A percentile compares a stretch with the other conserved stretches of the same genome.
Conservation (phyloP, 176 grass and related monocot genomes). For the Juncus effusus region DNA sequence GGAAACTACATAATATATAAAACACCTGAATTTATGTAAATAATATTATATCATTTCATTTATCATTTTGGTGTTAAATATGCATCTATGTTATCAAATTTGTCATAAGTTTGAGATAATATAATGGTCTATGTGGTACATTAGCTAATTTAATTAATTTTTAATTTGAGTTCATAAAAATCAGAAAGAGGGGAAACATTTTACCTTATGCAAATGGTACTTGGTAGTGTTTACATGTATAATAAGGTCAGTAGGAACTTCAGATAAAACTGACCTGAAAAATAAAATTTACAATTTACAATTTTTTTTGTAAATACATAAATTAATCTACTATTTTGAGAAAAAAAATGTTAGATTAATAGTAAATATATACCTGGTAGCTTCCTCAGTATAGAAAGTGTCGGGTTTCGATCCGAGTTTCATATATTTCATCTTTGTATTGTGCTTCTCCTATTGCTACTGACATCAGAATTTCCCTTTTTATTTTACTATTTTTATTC, state of each 20-base stretch:
- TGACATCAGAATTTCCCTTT: constrained; percentile 28
- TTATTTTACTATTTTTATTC: constrained; percentile 6
- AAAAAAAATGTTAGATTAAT: not conserved
- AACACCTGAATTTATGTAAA: constrained; percentile 86
- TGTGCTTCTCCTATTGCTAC: constrained; percentile 23
- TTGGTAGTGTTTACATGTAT: constrained; percentile 90
- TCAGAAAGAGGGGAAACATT: not conserved
- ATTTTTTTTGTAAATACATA: not conserved
- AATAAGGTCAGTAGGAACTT: constrained; percentile 80
- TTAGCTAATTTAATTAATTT: not conserved
- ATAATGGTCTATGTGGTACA: not conserved
- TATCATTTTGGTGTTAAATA: not conserved
- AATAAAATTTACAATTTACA: not conserved
- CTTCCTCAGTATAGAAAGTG: constrained; percentile 83
- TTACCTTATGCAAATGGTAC: constrained; percentile 93
- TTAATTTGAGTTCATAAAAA: not conserved
- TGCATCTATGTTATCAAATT: not conserved
- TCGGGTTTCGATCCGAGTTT: constrained; percentile 93
- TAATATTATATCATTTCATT: constrained; percentile 2
- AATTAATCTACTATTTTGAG: not conserved
- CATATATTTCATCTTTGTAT: constrained; percentile 83
- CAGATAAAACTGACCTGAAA: constrained; percentile 79
- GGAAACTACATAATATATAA: constrained; percentile 90
- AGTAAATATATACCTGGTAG: constrained; percentile 54
- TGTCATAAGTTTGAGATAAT: no score